These are phyloP conservation scores for Hypoxylon crocopeplum DNA, from an alignment of 495 filamentous ascomycete genomes.

Conservation along the genomic window DNA sequence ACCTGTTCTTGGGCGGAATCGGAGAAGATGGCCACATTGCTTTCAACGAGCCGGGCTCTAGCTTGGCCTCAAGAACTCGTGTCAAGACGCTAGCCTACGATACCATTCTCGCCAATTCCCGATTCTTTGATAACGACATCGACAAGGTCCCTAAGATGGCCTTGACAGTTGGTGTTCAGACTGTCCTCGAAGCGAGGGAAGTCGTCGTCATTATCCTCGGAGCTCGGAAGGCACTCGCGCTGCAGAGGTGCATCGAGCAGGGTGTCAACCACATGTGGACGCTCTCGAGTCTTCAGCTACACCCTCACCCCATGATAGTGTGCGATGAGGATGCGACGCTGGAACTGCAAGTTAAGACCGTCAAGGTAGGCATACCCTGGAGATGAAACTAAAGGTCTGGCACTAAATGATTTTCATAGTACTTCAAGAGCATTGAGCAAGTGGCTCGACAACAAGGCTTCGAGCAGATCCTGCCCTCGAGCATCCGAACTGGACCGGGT, in stretches of 20 bases:
- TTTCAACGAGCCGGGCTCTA: constrained; percentile 89
- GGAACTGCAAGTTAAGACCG: constrained; percentile 85
- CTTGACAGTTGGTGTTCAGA: constrained; percentile 87
- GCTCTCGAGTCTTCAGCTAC: constrained; percentile 77
- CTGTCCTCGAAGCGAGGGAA: constrained; percentile 80
- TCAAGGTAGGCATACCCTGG: constrained; percentile 61
- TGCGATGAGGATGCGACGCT: constrained; percentile 86
- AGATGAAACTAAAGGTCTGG: neutral
- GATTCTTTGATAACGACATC: constrained; percentile 81
- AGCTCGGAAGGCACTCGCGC: constrained; percentile 79
- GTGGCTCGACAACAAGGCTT: constrained; percentile 63
- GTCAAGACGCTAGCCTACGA: constrained; percentile 89
- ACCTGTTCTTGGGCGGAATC: constrained; percentile 85
- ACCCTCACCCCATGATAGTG: constrained; percentile 79
- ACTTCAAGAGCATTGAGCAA: constrained; percentile 72
- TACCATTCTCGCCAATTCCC: constrained; percentile 82
- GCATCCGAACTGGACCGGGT: constrained; percentile 48
- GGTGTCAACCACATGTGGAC: constrained; percentile 93
- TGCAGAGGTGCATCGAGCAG: constrained; percentile 81
- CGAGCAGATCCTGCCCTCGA: constrained; percentile 63
- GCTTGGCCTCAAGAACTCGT: constrained; percentile 76
- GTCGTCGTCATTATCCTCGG: constrained; percentile 84
- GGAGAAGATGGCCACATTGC: constrained; percentile 88
- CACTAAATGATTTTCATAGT: constrained; percentile 46
- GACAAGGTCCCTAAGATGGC: constrained; percentile 80